Evolutionary conservation across 116 monocot species (phyloP).

Genomic region (Papilionanthe hybrid): DNA sequence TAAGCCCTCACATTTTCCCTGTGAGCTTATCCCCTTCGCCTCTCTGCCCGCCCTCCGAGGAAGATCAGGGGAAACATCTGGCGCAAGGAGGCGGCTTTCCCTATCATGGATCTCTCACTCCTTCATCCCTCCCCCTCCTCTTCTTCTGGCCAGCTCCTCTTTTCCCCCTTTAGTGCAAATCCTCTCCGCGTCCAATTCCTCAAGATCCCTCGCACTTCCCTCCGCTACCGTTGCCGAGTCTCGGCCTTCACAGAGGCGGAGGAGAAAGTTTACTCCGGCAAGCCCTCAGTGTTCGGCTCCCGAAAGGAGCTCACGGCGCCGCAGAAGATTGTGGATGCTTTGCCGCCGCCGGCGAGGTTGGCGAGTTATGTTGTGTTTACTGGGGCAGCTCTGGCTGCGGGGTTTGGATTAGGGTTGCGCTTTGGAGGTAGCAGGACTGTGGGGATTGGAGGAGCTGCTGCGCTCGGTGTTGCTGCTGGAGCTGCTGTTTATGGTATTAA

Average conservation of each 20-base stretch:
- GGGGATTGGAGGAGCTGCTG: slow-evolving; percentile 59
- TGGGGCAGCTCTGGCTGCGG: slow-evolving; percentile 58
- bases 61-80: neutral
- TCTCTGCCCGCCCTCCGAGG: neutral
- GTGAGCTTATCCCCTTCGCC: neutral
- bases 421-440: slow-evolving; percentile 29
- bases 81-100: neutral
- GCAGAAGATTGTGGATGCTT: slow-evolving; percentile 38
- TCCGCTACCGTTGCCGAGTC: slow-evolving; percentile 12
- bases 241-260: slow-evolving; percentile 5
- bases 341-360: slow-evolving; percentile 60
- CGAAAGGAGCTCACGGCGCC: slow-evolving; percentile 48
- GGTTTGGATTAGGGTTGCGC: slow-evolving; percentile 58
- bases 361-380: slow-evolving; percentile 39
- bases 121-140: slow-evolving; percentile 11
- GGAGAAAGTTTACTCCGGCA: neutral
- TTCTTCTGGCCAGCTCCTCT: slow-evolving; percentile 20
- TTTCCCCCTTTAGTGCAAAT: slow-evolving; percentile 12
- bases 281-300: slow-evolving; percentile 35
- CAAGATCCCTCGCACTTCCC: slow-evolving; percentile 9
- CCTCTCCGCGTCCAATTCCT: slow-evolving; percentile 17
- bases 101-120: slow-evolving; percentile 27
- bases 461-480: slow-evolving; percentile 48
- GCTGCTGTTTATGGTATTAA: slow-evolving; percentile 47
- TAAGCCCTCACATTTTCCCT: too few species aligned